A percentile compares a stretch with the other conserved stretches of the same genome.
These are phyloP conservation scores for Hypericum androsaemum DNA, from an alignment of 345 rosid species.

Conservation along the genomic window DNA sequence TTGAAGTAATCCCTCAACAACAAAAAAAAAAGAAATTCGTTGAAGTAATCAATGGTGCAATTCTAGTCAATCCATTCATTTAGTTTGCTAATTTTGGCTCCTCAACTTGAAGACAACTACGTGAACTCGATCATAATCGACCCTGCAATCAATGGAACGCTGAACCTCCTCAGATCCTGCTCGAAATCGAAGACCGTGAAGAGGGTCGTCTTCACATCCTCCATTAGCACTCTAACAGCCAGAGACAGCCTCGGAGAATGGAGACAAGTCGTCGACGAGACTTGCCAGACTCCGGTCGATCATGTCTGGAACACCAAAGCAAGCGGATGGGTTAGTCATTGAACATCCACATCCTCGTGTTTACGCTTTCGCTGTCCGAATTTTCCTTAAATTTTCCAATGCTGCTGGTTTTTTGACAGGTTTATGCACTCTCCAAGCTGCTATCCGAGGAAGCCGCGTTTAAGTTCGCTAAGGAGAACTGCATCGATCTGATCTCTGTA, in stretches of 20 bases:
- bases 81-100: background rate
- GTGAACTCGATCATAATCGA: conserved; percentile 45
- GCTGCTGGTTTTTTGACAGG: conserved; percentile 26
- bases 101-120: conserved; percentile 32
- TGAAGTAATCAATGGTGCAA: too few species aligned
- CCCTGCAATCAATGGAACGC: conserved; percentile 54
- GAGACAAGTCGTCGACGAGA: conserved; percentile 59
- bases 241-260: conserved; percentile 42
- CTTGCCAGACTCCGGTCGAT: conserved; percentile 46
- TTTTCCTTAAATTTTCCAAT: background rate
- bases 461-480: conserved; percentile 43
- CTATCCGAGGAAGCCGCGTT: conserved; percentile 75
- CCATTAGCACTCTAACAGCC: conserved; percentile 72
- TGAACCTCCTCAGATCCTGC: conserved; percentile 70
- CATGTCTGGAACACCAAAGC: conserved; percentile 48
- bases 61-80: too few species aligned
- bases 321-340: conserved; percentile 63
- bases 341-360: background rate
- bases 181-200: conserved; percentile 49
- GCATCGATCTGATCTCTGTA: conserved; percentile 56
- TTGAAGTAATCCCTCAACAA: too few species aligned
- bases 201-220: conserved; percentile 78
- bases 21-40: too few species aligned
- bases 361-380: background rate
- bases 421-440: conserved; percentile 62